Percentiles rank a stretch among this genome's conserved stretches.
These are phyloP conservation scores for Carex pumila DNA, from an alignment of 176 grass and related monocot species.

Conservation along the genomic window DNA sequence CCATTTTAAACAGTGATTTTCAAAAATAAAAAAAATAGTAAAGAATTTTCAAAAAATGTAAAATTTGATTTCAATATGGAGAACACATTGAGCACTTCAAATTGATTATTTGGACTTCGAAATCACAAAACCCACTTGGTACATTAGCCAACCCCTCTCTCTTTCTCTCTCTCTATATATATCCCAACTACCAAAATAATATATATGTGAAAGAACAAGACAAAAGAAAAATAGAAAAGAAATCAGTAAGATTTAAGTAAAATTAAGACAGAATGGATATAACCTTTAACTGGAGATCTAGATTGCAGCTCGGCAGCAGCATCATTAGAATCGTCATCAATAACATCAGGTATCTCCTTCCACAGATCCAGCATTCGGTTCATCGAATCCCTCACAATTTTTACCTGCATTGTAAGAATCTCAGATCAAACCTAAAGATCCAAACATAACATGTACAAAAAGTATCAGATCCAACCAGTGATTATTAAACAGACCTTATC, in stretches of 20 bases:
- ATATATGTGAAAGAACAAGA: conserved; percentile 8
- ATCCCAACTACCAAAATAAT: conserved; percentile 16
- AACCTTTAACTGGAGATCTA: conserved; percentile 56
- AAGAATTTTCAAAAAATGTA: no score
- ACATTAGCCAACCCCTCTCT: no score
- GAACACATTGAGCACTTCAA: no score
- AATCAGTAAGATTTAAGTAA: neutral
- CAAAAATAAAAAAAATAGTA: no score
- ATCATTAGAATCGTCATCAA: conserved; percentile 32
- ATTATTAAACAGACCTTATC: conserved; percentile 52
- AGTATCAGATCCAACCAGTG: conserved; percentile 18
- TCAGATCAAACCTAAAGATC: conserved; percentile 7
- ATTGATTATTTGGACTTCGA: no score
- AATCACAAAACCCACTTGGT: no score
- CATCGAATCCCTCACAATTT: conserved; percentile 90
- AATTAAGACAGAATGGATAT: conserved; percentile 9
- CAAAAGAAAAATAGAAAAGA: conserved; percentile 4
- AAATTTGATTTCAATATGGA: no score
- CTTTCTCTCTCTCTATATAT: neutral
- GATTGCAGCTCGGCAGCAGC: conserved; percentile 23
- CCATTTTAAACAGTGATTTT: no score
- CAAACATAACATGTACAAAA: conserved; percentile 3
- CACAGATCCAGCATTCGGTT: conserved; percentile 86
- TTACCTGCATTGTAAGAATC: conserved; percentile 62
- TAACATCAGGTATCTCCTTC: conserved; percentile 71